These are phyloP conservation scores for Emiliania huxleyi DNA, from an alignment of 78 protist species.

Conservation along the genomic window DNA sequence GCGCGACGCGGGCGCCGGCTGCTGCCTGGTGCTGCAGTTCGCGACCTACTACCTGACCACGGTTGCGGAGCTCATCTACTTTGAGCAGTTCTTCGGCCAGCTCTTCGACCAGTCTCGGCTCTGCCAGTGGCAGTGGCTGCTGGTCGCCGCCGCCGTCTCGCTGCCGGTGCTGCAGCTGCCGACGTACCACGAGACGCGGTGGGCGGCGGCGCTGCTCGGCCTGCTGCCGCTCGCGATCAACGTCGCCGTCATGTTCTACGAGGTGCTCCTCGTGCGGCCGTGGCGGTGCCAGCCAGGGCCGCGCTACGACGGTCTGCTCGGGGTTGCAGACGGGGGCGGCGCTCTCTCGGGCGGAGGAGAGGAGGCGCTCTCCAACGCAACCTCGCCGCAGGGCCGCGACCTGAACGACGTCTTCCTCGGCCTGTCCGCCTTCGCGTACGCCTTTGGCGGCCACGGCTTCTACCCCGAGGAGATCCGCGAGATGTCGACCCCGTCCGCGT, in stretches of 20 bases:
- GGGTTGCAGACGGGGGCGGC: too few species aligned
- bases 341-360: not conserved
- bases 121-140: constrained; percentile 28
- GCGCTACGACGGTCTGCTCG: not conserved
- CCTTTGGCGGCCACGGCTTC: constrained; percentile 19
- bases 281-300: not conserved
- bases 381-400: not conserved
- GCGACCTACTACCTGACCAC: not conserved
- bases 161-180: not conserved
- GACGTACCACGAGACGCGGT: not conserved
- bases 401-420: not conserved
- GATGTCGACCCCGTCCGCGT: not conserved
- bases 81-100: not conserved
- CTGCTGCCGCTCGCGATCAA: not conserved
- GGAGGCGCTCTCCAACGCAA: too few species aligned
- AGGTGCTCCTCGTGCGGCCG: not conserved
- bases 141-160: not conserved
- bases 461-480: constrained; percentile 26
- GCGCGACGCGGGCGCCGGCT: not conserved
- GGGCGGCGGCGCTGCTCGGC: not conserved
- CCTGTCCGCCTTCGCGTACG: not conserved
- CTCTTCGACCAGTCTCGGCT: not conserved
- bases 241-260: not conserved
- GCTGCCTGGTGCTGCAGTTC: not conserved
- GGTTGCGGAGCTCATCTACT: not conserved